Conservation (phyloP, 2,329 filamentous ascomycete genomes). For the Basipetospora sp. region DNA sequence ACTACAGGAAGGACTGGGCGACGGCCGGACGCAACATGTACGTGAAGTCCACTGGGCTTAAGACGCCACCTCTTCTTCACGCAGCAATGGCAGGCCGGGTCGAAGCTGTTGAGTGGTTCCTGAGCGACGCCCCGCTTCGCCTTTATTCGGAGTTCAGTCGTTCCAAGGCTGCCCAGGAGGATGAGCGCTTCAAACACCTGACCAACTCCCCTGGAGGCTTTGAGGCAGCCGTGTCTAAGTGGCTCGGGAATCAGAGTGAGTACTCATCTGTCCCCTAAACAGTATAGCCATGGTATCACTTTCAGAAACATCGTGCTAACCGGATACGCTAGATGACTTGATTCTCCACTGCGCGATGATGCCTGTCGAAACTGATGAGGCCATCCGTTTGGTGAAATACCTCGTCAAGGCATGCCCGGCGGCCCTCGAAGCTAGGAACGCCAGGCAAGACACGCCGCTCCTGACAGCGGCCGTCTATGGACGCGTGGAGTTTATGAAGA, state of each 20-base stretch:
- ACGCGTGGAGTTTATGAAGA: slow-evolving; percentile 37
- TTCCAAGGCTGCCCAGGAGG: slow-evolving; percentile 42
- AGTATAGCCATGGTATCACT: no score
- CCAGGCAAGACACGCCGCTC: slow-evolving; percentile 49
- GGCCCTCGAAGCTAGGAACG: slow-evolving; percentile 46
- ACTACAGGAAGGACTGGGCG: slow-evolving; percentile 51
- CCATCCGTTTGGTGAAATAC: slow-evolving; percentile 46
- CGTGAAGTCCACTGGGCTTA: slow-evolving; percentile 23
- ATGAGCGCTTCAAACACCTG: slow-evolving; percentile 48
- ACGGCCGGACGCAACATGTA: slow-evolving; percentile 38
- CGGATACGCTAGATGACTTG: slow-evolving; percentile 35
- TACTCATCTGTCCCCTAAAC: slow-evolving; percentile 7
- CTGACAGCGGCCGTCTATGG: slow-evolving; percentile 48
- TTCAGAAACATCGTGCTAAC: slow-evolving; percentile 11
- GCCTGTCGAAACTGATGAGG: slow-evolving; percentile 23
- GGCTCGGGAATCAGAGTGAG: slow-evolving; percentile 47
- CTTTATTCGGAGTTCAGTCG: slow-evolving; percentile 53
- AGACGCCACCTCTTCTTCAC: slow-evolving; percentile 44
- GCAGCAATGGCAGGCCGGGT: slow-evolving; percentile 44
- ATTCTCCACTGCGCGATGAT: slow-evolving; percentile 53
- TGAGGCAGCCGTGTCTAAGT: slow-evolving; percentile 45
- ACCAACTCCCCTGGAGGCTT: slow-evolving; percentile 46
- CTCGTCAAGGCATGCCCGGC: slow-evolving; percentile 48
- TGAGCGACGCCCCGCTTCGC: slow-evolving; percentile 53
- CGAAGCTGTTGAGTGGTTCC: slow-evolving; percentile 62